A percentile compares a stretch with the other conserved stretches of the same genome.
Conservation (phyloP, 768 basidiomycete genomes). For the Pseudohyphozyma bogoriensis region DNA sequence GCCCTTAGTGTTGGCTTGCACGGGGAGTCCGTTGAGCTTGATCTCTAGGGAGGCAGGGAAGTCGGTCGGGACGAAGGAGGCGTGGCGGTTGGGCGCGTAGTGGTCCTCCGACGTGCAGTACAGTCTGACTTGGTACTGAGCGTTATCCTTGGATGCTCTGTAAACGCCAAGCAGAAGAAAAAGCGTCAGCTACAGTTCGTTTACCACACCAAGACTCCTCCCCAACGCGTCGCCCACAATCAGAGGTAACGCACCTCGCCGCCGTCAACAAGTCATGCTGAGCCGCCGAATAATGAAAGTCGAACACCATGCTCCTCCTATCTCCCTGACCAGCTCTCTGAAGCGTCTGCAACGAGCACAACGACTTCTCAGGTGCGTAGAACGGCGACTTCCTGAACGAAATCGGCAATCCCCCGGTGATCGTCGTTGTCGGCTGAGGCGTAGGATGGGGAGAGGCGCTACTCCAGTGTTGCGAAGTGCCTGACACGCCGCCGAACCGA, state of each 20-base stretch:
- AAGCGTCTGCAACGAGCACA: conserved; percentile 4
- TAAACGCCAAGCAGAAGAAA: too few species aligned
- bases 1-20: conserved; percentile 72
- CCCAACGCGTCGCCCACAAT: neutral
- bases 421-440: neutral
- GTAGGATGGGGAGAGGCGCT: neutral
- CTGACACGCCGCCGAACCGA: conserved; percentile 4
- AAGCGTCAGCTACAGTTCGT: neutral
- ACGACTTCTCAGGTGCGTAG: conserved; percentile 25
- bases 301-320: conserved; percentile 53
- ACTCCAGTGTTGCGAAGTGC: neutral
- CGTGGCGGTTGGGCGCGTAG: conserved; percentile 51
- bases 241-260: conserved; percentile 44
- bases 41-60: conserved; percentile 88
- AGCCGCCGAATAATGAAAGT: conserved; percentile 58
- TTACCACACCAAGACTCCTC: too few species aligned
- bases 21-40: conserved; percentile 60
- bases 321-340: conserved; percentile 54
- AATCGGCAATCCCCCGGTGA: conserved; percentile 17
- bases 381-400: conserved; percentile 30
- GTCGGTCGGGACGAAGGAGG: conserved; percentile 56
- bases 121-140: conserved; percentile 67
- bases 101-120: conserved; percentile 71
- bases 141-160: conserved; percentile 9
- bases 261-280: conserved; percentile 53